Conservation (phyloP, 2,329 filamentous ascomycete species). For the Cercospora zeina region DNA sequence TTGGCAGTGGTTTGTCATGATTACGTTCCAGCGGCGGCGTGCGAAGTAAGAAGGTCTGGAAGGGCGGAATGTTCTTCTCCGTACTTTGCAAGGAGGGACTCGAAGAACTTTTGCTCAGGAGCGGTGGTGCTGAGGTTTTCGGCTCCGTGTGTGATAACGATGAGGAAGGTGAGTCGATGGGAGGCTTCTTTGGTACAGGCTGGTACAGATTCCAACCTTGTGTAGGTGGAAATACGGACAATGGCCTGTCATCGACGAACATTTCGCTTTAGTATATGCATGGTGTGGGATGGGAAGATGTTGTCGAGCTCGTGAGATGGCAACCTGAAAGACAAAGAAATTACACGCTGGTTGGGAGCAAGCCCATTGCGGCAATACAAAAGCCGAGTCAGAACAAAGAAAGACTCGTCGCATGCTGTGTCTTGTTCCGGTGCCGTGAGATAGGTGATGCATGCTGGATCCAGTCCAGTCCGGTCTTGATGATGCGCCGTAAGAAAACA, state of each 20-base stretch:
- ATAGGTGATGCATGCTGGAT: neutral
- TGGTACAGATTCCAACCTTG: slow-evolving; percentile 28
- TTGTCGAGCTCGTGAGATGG: neutral
- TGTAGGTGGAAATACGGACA: slow-evolving; percentile 29
- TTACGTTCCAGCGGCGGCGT: slow-evolving; percentile 35
- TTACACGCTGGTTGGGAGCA: neutral
- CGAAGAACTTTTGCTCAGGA: slow-evolving; percentile 23
- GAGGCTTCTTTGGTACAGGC: slow-evolving; percentile 25
- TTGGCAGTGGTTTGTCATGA: slow-evolving; percentile 38
- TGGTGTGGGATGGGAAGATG: neutral
- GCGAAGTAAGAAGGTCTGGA: slow-evolving; percentile 38
- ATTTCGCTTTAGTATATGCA: slow-evolving; percentile 18
- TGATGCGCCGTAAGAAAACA: neutral
- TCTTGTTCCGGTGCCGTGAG: neutral
- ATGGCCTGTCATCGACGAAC: slow-evolving; percentile 33
- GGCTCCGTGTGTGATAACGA: slow-evolving; percentile 18
- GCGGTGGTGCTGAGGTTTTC: slow-evolving; percentile 14
- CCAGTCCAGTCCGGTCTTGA: neutral
- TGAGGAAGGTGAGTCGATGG: slow-evolving; percentile 18
- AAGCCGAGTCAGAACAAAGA: slow-evolving; percentile 12
- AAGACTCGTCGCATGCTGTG: neutral
- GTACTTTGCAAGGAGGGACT: slow-evolving; percentile 31
- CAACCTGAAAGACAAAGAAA: slow-evolving; percentile 18
- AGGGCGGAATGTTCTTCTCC: slow-evolving; percentile 37
- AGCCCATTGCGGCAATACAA: slow-evolving; percentile 5